phyloP scores from a whole-genome alignment of 1,284 basidiomycete genomes.

The Ustilago crameri region DNA sequence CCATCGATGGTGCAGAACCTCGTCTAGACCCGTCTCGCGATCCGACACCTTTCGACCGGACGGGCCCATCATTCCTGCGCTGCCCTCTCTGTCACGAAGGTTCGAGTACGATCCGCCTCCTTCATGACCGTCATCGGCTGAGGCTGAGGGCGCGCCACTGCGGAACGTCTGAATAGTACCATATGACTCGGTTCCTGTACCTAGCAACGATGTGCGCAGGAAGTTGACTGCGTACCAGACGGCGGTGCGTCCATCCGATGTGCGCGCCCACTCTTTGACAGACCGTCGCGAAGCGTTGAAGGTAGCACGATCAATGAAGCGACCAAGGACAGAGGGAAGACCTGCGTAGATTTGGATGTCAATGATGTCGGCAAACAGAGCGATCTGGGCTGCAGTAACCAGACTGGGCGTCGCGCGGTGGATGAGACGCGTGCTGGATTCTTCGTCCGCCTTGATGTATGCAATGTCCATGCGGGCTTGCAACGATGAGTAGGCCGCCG shows the following conservation, averaged over 20 bases:
- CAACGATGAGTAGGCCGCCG: conserved; percentile 44
- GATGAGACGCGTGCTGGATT: conserved; percentile 45
- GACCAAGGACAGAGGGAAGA: conserved; percentile 53
- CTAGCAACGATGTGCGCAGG: conserved; percentile 39
- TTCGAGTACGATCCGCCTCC: conserved; percentile 7
- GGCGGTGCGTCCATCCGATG: conserved; percentile 42
- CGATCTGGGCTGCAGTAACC: conserved; percentile 51
- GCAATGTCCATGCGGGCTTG: conserved; percentile 53
- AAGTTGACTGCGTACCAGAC: conserved; percentile 55
- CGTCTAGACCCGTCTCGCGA: conserved; percentile 41
- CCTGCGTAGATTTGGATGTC: conserved; percentile 59
- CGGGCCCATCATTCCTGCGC: conserved; percentile 1
- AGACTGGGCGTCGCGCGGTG: conserved; percentile 49
- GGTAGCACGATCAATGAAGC: conserved; percentile 55
- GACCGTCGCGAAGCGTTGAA: conserved; percentile 47
- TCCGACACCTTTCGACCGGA: conserved; percentile 23
- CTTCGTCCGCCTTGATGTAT: conserved; percentile 50
- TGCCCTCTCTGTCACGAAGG: conserved; percentile 14
- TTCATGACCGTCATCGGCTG: conserved; percentile 18
- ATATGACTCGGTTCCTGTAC: conserved; percentile 36
- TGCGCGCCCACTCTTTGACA: conserved; percentile 54
- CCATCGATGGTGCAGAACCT: conserved; percentile 54
- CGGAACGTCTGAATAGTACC: conserved; percentile 39
- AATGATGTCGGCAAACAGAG: conserved; percentile 52
- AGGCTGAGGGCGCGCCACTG: conserved; percentile 1